A percentile compares a stretch with the other conserved stretches of the same genome.
Evolutionary conservation across 1,284 basidiomycete species (phyloP).

Genomic region (Grifola frondosa): DNA sequence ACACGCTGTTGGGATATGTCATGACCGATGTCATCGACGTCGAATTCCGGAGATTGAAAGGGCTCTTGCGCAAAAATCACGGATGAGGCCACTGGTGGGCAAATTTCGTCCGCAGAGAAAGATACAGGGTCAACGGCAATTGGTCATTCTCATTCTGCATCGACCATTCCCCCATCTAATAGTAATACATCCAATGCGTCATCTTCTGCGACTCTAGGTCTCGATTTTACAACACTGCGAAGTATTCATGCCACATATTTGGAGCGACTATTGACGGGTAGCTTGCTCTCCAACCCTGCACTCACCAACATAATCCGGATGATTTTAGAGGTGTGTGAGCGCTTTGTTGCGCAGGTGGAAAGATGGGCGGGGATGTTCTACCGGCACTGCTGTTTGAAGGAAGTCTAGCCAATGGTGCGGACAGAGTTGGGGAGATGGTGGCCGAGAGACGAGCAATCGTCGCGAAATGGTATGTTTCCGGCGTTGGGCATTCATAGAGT

Average conservation of each 20-base stretch:
- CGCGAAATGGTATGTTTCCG: constrained; percentile 54
- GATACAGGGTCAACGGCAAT: constrained; percentile 2
- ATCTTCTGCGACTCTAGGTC: constrained; percentile 30
- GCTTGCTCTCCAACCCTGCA: constrained; percentile 68
- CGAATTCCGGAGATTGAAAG: constrained; percentile 73
- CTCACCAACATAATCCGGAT: constrained; percentile 65
- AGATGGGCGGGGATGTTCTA: constrained; percentile 89
- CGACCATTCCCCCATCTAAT: constrained; percentile 21
- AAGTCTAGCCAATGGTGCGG: constrained; percentile 53
- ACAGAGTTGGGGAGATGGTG: constrained; percentile 67
- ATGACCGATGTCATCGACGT: constrained; percentile 90
- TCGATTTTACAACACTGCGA: constrained; percentile 86
- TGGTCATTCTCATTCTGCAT: constrained; percentile 13
- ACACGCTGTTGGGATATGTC: constrained; percentile 77
- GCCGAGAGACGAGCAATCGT: constrained; percentile 66
- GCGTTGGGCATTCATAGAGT: constrained; percentile 6
- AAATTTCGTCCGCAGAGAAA: constrained; percentile 8
- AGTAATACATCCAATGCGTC: constrained; percentile 21
- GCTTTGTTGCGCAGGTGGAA: constrained; percentile 82
- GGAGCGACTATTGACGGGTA: constrained; percentile 77
- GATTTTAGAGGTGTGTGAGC: constrained; percentile 80
- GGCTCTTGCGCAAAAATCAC: constrained; percentile 40
- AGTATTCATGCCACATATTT: constrained; percentile 80
- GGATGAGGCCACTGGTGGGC: constrained; percentile 13
- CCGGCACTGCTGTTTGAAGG: constrained; percentile 82